phyloP scores from a whole-genome alignment of 805 yeast species.

The Candida morakotiae region DNA sequence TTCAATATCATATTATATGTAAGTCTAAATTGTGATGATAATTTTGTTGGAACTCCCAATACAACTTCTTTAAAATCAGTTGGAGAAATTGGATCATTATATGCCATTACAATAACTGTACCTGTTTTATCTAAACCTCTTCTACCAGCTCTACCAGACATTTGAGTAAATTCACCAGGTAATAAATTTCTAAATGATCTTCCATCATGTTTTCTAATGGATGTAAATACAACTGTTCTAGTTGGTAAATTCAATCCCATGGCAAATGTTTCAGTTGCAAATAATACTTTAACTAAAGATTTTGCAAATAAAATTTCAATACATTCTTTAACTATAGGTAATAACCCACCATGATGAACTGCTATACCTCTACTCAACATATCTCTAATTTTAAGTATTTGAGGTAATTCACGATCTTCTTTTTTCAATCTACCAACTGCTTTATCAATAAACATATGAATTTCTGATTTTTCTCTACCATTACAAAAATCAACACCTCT shows the following conservation, averaged over 20 bases:
- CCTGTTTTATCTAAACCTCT: conserved; percentile 93
- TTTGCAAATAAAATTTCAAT: conserved; percentile 89
- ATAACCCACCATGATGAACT: conserved; percentile 90
- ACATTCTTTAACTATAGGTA: conserved; percentile 90
- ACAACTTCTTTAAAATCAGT: conserved; percentile 72
- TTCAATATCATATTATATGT: conserved; percentile 96
- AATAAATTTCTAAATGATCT: conserved; percentile 70
- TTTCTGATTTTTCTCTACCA: conserved; percentile 83
- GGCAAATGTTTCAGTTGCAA: conserved; percentile 98
- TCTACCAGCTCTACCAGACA: conserved; percentile 99
- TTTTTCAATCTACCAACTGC: conserved; percentile 83
- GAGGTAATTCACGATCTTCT: conserved; percentile 93
- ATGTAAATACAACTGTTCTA: conserved; percentile 89
- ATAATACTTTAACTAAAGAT: conserved; percentile 81
- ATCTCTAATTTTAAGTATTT: conserved; percentile 77
- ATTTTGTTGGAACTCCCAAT: conserved; percentile 84
- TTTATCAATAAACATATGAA: conserved; percentile 87
- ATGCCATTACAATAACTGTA: conserved; percentile 90
- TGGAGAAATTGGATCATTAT: conserved; percentile 56
- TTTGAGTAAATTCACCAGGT: conserved; percentile 97
- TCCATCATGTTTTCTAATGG: conserved; percentile 88
- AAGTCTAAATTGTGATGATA: conserved; percentile 86
- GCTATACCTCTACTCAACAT: conserved; percentile 89
- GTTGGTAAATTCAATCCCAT: conserved; percentile 98
- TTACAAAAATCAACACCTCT: conserved; percentile 73